A percentile compares a stretch with the other conserved stretches of the same genome.
These are phyloP conservation scores for Gillenia trifoliata DNA, from an alignment of 306 rosid genomes.

Conservation along the genomic window DNA sequence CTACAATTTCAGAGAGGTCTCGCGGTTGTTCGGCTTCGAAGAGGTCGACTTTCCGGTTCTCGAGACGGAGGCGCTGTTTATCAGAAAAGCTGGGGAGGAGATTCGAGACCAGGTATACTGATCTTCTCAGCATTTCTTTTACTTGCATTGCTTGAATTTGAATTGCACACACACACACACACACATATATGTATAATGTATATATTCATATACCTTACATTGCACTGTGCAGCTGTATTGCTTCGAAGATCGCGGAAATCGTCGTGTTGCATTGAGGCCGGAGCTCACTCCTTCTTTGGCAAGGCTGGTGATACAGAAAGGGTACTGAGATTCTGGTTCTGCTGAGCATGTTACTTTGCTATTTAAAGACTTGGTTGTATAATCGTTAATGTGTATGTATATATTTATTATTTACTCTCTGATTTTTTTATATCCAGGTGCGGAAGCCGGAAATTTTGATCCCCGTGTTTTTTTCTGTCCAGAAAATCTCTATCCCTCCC, in stretches of 20 bases:
- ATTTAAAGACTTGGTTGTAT: conserved; percentile 1
- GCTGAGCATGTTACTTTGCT: conserved; percentile 20
- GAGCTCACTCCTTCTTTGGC: conserved; percentile 98
- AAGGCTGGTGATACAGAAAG: conserved; percentile 91
- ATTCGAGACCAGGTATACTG: conserved; percentile 77
- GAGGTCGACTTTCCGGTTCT: conserved; percentile 94
- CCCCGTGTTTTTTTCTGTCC: conserved; percentile 38
- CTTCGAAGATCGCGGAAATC: conserved; percentile 95
- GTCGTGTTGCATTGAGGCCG: conserved; percentile 93
- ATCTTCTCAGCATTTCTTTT: background rate
- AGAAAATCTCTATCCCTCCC: conserved; percentile 90
- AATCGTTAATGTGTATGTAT: conserved; percentile 8
- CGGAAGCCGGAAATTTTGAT: conserved; percentile 34
- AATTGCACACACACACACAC: background rate
- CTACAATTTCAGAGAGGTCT: conserved; percentile 77
- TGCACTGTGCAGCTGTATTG: conserved; percentile 75
- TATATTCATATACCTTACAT: background rate
- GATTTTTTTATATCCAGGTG: conserved; percentile 35
- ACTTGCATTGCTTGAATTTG: background rate
- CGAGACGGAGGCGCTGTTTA: conserved; percentile 79
- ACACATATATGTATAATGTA: background rate
- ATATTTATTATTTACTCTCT: conserved; percentile 7
- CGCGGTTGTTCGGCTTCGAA: conserved; percentile 73
- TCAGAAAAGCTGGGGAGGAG: conserved; percentile 94
- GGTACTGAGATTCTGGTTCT: conserved; percentile 47